These are phyloP conservation scores for Solanum boliviense DNA, from an alignment of 257 asterid genomes.

Conservation along the genomic window DNA sequence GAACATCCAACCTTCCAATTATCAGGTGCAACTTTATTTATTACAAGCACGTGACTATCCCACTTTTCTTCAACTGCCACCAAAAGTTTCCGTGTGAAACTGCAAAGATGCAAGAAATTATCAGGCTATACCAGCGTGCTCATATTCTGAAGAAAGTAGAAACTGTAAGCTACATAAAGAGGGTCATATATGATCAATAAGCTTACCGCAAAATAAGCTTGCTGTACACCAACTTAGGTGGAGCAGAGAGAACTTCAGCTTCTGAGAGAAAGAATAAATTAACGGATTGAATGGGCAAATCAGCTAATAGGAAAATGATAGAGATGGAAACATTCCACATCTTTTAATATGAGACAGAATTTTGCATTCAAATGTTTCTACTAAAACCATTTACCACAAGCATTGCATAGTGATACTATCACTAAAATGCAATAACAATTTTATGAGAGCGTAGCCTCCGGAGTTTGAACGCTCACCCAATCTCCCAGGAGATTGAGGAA, in stretches of 20 bases:
- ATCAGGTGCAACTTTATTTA: no score
- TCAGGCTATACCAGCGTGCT: no score
- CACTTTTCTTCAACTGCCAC: no score
- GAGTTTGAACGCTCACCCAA: not conserved
- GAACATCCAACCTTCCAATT: no score
- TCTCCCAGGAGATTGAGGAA: not conserved
- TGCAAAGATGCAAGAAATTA: no score
- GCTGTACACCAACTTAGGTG: slow-evolving; percentile 94
- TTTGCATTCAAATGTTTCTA: not conserved
- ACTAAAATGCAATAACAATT: not conserved
- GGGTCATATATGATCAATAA: not conserved
- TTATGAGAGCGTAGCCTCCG: not conserved
- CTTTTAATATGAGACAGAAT: not conserved
- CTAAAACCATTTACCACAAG: not conserved
- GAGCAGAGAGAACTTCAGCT: slow-evolving; percentile 88
- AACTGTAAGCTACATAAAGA: not conserved
- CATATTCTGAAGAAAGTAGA: not conserved
- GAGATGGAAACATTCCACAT: not conserved
- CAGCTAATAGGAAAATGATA: not conserved
- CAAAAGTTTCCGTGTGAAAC: no score
- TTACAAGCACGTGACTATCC: no score
- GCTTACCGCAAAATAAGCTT: slow-evolving; percentile 75
- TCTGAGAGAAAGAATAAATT: slow-evolving; percentile 33
- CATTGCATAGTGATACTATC: not conserved
- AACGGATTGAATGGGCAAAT: not conserved